Conservation (phyloP, 768 basidiomycete genomes). For the Mycena floridula region DNA sequence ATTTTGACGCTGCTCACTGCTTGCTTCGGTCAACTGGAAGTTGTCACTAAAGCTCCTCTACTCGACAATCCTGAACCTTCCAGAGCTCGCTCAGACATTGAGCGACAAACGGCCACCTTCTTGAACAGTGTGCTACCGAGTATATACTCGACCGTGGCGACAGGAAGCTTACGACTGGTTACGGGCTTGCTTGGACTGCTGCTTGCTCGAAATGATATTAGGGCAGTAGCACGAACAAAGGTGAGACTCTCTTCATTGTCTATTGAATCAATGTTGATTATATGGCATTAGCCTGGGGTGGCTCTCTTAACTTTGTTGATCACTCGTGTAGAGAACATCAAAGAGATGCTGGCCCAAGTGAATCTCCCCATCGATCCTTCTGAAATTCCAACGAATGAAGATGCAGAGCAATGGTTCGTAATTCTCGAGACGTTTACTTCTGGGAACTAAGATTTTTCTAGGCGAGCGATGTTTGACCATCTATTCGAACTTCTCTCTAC, state of each 20-base stretch:
- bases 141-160: conserved; percentile 75
- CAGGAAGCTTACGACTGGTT: conserved; percentile 74
- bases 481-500: conserved; percentile 77
- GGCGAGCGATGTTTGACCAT: conserved; percentile 86
- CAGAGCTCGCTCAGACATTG: conserved; percentile 59
- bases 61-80: conserved; percentile 65
- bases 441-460: conserved; percentile 20
- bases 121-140: conserved; percentile 81
- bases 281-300: conserved; percentile 67
- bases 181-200: conserved; percentile 82
- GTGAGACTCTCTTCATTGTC: conserved; percentile 35
- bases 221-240: conserved; percentile 69
- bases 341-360: conserved; percentile 47
- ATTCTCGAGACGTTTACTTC: not conserved
- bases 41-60: conserved; percentile 70
- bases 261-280: conserved; percentile 6
- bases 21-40: conserved; percentile 91
- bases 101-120: conserved; percentile 89
- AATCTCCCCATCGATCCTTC: conserved; percentile 40
- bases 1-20: conserved; percentile 89
- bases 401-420: conserved; percentile 66
- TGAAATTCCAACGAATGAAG: conserved; percentile 61
- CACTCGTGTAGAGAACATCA: conserved; percentile 89
- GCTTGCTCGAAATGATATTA: conserved; percentile 71
- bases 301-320: conserved; percentile 87